phyloP scores from a whole-genome alignment of 805 yeast species.

The Yarrowia osloensis region DNA sequence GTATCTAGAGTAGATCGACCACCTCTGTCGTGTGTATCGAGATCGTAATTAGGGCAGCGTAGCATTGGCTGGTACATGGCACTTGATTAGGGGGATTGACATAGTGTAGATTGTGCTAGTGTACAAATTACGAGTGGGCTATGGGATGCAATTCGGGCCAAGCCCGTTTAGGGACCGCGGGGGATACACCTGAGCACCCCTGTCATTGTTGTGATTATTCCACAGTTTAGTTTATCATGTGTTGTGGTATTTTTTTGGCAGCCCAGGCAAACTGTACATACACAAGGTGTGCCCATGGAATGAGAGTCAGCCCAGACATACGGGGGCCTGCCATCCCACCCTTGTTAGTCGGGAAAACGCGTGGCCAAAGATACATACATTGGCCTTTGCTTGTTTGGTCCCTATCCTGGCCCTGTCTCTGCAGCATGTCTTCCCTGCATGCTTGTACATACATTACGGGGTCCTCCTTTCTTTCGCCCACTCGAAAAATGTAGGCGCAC shows the following conservation, averaged over 20 bases:
- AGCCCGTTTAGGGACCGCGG: not conserved
- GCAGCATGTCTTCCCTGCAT: slow-evolving; percentile 12
- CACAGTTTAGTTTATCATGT: not conserved
- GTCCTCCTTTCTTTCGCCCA: not conserved
- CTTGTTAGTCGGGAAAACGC: slow-evolving; percentile 1
- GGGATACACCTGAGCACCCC: not conserved
- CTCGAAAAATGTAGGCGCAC: not conserved
- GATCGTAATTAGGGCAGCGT: not conserved
- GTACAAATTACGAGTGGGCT: not conserved
- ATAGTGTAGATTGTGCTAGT: not conserved
- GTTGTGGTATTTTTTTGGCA: not conserved
- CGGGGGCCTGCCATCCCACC: not conserved
- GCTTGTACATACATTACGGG: too few relatives aligned
- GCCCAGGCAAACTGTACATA: not conserved
- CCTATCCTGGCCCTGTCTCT: slow-evolving; percentile 17
- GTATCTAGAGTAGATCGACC: not conserved
- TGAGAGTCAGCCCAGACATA: not conserved
- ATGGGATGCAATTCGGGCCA: not conserved
- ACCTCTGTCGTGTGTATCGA: not conserved
- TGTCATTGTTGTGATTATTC: slow-evolving; percentile 12
- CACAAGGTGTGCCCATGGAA: not conserved
- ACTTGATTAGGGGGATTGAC: not conserved
- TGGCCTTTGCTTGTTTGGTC: slow-evolving; percentile 1
- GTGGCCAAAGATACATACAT: not conserved
- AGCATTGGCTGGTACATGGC: slow-evolving; percentile 3